Evolutionary conservation across 176 grass and related monocot genomes (phyloP).

Genomic region (Aechmea fasciata): DNA sequence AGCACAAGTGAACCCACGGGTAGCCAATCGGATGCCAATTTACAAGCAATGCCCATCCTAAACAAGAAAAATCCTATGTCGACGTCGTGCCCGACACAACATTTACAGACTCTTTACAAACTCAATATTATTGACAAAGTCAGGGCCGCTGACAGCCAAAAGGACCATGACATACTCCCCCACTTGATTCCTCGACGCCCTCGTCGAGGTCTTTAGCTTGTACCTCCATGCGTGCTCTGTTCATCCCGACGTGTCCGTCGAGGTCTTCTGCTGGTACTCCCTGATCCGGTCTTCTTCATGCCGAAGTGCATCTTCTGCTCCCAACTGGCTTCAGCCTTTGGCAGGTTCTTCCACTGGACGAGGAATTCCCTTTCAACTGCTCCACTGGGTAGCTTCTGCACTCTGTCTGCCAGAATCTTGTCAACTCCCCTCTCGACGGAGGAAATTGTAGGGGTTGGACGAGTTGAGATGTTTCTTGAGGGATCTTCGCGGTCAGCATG

Average conservation of each 20-base stretch:
- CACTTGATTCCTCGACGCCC: not conserved
- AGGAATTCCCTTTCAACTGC: not conserved
- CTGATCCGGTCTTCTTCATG: not conserved
- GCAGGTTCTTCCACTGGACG: not conserved
- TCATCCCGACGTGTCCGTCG: not conserved
- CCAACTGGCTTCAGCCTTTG: not conserved
- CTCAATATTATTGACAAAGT: not conserved
- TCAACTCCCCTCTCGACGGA: not conserved
- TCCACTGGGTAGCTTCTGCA: not conserved
- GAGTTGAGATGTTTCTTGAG: not conserved
- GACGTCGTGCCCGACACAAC: too few relatives aligned
- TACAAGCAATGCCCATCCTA: too few relatives aligned
- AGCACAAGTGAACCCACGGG: too few relatives aligned
- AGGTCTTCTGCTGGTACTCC: not conserved
- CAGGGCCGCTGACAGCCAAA: not conserved
- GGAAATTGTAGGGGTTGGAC: not conserved
- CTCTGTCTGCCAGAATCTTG: not conserved
- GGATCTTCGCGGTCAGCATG: not conserved
- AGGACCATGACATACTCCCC: not conserved
- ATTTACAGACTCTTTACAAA: too few relatives aligned
- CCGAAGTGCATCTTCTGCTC: not conserved
- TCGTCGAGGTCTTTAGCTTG: not conserved
- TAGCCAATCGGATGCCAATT: too few relatives aligned
- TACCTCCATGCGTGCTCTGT: not conserved
- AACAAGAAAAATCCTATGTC: too few relatives aligned